These are phyloP conservation scores for Cucumis cinereus DNA, from an alignment of 306 rosid genomes.

Conservation along the genomic window DNA sequence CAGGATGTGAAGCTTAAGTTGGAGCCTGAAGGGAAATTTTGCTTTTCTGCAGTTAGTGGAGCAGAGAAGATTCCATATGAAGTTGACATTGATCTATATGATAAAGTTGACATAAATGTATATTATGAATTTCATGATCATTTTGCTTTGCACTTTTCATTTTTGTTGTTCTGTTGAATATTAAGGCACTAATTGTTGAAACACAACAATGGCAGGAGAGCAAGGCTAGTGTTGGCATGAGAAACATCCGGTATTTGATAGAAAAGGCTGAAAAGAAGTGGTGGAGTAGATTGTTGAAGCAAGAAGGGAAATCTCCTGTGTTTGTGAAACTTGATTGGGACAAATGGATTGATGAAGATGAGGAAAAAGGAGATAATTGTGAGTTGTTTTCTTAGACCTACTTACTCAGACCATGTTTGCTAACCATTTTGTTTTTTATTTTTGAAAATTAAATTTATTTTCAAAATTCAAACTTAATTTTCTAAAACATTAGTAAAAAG, in stretches of 20 bases:
- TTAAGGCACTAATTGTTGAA: not conserved
- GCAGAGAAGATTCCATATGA: slow-evolving; percentile 41
- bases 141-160: not conserved
- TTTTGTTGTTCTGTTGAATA: not conserved
- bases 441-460: too few relatives aligned
- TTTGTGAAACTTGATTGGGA: slow-evolving; percentile 74
- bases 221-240: slow-evolving; percentile 34
- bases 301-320: slow-evolving; percentile 44
- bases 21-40: slow-evolving; percentile 62
- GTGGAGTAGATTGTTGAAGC: slow-evolving; percentile 58
- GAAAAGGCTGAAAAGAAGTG: slow-evolving; percentile 47
- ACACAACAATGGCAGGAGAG: slow-evolving; percentile 34
- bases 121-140: not conserved
- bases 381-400: not conserved
- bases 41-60: slow-evolving; percentile 45
- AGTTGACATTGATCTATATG: slow-evolving; percentile 43
- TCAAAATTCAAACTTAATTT: too few relatives aligned
- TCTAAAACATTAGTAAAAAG: too few relatives aligned
- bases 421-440: not conserved
- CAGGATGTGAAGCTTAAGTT: slow-evolving; percentile 50
- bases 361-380: slow-evolving; percentile 23
- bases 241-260: slow-evolving; percentile 42
- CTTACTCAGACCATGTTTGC: not conserved
- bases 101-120: slow-evolving; percentile 45
- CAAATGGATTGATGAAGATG: slow-evolving; percentile 80